Evolutionary conservation across 352 stramenopile genomes (phyloP), one percentile per base, ranked within the genome.

Genomic region (Phytophthora chlamydospora): DNA sequence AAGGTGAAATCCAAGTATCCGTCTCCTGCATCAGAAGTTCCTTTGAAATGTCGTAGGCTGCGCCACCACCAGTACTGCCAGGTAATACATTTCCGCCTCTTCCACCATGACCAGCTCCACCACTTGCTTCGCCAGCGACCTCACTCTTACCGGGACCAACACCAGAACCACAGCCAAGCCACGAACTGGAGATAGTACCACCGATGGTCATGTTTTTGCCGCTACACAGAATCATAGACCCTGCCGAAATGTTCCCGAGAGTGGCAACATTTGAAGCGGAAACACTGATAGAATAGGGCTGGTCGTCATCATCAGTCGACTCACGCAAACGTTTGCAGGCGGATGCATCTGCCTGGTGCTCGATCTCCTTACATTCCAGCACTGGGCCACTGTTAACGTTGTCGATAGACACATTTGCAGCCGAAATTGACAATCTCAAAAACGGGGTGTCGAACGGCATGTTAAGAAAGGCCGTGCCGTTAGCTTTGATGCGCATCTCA

Each of bases 41-140:
- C 16, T 63, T 62, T 1, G 58, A 61, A 45, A 67, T 70, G 42
- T 89, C 79, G 38, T 88, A 88, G 1, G 58, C 49, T 38, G 50
- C 31, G 2, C 82, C 82, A 31, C 66, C 79, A 19, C 79, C 82
- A 59, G 41, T 69, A 51, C 78, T 78, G 21, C 70, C 78, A 7
- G 82, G 82, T 57, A 88, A 62, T 33, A 89, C 62, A 21, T 88
- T 86, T 6, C 82, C 82, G 27, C 82, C 82, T 38, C 72, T 63
- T 40, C 82, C 82, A 45, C 82, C 82, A 67, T 91, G 82, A n/a
- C 82, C 82, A 46, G 82, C 82, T 6, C 82, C 82, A 41, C 82
- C 82, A 35, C 82, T 91, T 24, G 82, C 80, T 48, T 73, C 78
- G 11, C 71, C 62, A 21, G 58, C 59, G 24, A 86, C 42, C n/a